phyloP scores from a whole-genome alignment of 2,329 filamentous ascomycete genomes.

The Botryosphaeria dothidea region DNA sequence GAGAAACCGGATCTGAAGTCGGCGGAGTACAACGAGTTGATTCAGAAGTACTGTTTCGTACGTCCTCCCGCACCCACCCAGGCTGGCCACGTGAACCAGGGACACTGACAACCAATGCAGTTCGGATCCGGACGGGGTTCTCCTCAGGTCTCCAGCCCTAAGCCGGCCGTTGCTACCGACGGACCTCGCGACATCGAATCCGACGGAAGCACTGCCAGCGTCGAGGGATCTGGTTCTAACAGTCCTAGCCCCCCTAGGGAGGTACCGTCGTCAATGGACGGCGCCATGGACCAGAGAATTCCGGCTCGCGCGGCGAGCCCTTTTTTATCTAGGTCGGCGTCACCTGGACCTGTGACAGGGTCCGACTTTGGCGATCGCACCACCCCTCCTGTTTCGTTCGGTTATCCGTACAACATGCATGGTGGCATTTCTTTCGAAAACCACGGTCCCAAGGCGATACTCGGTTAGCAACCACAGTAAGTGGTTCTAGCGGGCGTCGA shows the following conservation, averaged over 20 bases:
- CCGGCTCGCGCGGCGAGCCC: constrained; percentile 33
- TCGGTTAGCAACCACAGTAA: constrained; percentile 26
- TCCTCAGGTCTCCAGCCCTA: constrained; percentile 29
- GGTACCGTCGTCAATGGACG: constrained; percentile 36
- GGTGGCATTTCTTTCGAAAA: constrained; percentile 47
- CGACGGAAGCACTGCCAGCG: constrained; percentile 31
- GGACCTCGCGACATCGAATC: constrained; percentile 33
- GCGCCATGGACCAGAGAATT: constrained; percentile 36
- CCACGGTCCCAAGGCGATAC: constrained; percentile 47
- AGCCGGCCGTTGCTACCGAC: constrained; percentile 26
- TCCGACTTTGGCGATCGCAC: constrained; percentile 41
- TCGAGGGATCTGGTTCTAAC: constrained; percentile 36
- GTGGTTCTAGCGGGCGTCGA: constrained; percentile 2
- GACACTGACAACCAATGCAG: constrained; percentile 45
- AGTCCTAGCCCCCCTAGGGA: constrained; percentile 36
- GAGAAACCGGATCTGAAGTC: constrained; percentile 75
- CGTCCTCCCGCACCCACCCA: constrained; percentile 49
- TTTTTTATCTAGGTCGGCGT: constrained; percentile 42
- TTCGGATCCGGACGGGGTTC: constrained; percentile 52
- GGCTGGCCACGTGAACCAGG: constrained; percentile 33
- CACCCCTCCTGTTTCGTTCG: constrained; percentile 40
- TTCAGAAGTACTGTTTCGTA: constrained; percentile 99
- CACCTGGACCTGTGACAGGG: constrained; percentile 43
- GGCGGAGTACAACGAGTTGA: constrained; percentile 90
- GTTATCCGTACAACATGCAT: constrained; percentile 46